Conservation (phyloP, 2,329 filamentous ascomycete genomes). For the Chaetomium globosum region DNA sequence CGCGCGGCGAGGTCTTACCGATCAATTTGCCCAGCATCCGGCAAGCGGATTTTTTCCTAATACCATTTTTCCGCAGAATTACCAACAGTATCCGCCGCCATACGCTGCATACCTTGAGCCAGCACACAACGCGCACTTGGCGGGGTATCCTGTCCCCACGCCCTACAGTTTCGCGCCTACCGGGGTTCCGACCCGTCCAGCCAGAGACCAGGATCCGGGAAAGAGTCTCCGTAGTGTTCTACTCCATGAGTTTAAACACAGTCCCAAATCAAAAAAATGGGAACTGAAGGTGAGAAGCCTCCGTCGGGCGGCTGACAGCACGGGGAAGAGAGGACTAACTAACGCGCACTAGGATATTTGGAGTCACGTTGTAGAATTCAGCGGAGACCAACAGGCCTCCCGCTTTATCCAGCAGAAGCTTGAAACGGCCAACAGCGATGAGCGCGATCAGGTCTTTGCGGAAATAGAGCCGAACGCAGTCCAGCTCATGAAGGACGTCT, state of each 20-base stretch:
- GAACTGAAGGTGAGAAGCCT: slow-evolving; percentile 68
- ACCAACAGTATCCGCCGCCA: slow-evolving; percentile 44
- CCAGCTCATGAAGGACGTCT: slow-evolving; percentile 93
- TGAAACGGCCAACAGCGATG: slow-evolving; percentile 89
- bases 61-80: slow-evolving; percentile 43
- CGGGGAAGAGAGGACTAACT: neutral
- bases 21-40: slow-evolving; percentile 41
- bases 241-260: slow-evolving; percentile 78
- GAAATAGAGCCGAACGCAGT: slow-evolving; percentile 84
- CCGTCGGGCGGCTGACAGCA: neutral
- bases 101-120: slow-evolving; percentile 45
- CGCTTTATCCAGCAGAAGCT: slow-evolving; percentile 94
- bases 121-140: slow-evolving; percentile 42
- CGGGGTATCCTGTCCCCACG: slow-evolving; percentile 42
- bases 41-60: slow-evolving; percentile 40
- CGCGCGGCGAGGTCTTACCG: slow-evolving; percentile 42
- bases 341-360: slow-evolving; percentile 68
- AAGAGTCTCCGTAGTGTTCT: slow-evolving; percentile 43
- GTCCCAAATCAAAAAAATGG: slow-evolving; percentile 72
- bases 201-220: slow-evolving; percentile 57
- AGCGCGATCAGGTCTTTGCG: slow-evolving; percentile 86
- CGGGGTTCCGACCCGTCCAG: slow-evolving; percentile 37
- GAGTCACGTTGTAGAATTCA: slow-evolving; percentile 86
- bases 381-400: slow-evolving; percentile 92
- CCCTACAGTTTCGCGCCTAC: slow-evolving; percentile 31